Evolutionary conservation across 1,284 basidiomycete species (phyloP), one percentile per base, ranked within the genome.

Genomic region (Puccinia coronata): DNA sequence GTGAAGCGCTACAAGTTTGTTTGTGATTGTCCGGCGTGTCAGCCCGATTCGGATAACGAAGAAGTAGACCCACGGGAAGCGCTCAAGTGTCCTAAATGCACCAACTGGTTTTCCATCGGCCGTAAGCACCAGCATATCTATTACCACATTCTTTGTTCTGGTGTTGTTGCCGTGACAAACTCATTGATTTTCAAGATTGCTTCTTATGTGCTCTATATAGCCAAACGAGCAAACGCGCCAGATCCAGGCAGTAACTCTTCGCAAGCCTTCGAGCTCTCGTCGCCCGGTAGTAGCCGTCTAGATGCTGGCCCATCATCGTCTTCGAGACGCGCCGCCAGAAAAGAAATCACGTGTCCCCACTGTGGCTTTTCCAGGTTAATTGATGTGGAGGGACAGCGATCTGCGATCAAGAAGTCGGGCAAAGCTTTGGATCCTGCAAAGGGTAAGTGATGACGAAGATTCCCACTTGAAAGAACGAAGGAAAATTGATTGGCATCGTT

Each of bases 1-100:
- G 85, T 87, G 73, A 90, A 92, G 83, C 91, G 92, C 0, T 98
- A 98, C 86, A 89, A 90, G 83, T 98, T 98, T 84, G 87, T 85
- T 1, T 98, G 96, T 85, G 84, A 84, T 12, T 98, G 96, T 84
- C 49, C 83, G 23, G 85, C 92, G 2, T 95, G 93, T 81, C 82
- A 84, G 82, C 83, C 25, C 82, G 83, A 12, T 43, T 41, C 2
- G 5, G 25, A 55, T 49, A 65, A 73, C 36, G 31, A 70, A n/a
- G 34, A 77, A 77, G 76, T 78, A 11, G 76, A 78, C 57, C 76
- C 76, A 57, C 63, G 76, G 31, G 76, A 78, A 69, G 76, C 76
- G 14, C 63, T 78, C 20, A 78, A 78, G 39, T 78, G 76, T 78
- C 76, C 76, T 28, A 78, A 78, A 57, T 78, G 76, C 51, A 78